Conservation (phyloP, 305 asterid genomes). For the Plantago coronopus region DNA sequence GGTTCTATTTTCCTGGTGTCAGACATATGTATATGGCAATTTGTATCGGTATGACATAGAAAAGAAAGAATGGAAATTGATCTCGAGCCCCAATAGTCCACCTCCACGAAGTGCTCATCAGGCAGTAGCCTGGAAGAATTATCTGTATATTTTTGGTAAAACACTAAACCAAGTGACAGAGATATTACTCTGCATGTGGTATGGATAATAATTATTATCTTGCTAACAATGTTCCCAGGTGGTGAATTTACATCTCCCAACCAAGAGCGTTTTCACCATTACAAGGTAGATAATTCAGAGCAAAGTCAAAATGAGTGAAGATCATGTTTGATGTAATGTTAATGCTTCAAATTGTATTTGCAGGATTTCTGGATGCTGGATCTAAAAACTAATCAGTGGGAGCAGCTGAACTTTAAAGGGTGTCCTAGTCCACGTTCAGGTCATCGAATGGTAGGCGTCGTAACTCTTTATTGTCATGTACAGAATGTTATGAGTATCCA, state of each 20-base stretch:
- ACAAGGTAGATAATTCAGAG: constrained; percentile 59
- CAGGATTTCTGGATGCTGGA: constrained; percentile 96
- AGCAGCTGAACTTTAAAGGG: constrained; percentile 90
- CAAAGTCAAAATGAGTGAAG: constrained; percentile 7
- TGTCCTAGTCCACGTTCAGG: constrained; percentile 99
- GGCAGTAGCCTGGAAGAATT: constrained; percentile 93
- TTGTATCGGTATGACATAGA: constrained; percentile 84
- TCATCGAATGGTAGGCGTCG: constrained; percentile 73
- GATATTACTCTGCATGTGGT: constrained; percentile 7
- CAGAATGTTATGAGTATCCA: too few species aligned
- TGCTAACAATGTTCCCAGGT: constrained; percentile 47
- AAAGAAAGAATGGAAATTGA: constrained; percentile 82
- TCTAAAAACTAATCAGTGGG: constrained; percentile 97
- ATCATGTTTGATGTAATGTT: constrained; percentile 14
- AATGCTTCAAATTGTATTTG: constrained; percentile 25
- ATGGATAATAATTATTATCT: constrained; percentile 1
- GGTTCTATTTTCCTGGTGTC: constrained; percentile 26
- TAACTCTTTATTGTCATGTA: too few species aligned
- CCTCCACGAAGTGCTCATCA: constrained; percentile 99
- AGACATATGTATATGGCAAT: constrained; percentile 98
- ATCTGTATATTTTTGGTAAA: constrained; percentile 79
- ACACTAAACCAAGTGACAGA: constrained; percentile 13
- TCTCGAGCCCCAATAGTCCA: constrained; percentile 95
- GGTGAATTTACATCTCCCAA: constrained; percentile 99
- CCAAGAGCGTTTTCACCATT: constrained; percentile 99